phyloP scores from a whole-genome alignment of 345 rosid genomes.

The Barbarea vulgaris region DNA sequence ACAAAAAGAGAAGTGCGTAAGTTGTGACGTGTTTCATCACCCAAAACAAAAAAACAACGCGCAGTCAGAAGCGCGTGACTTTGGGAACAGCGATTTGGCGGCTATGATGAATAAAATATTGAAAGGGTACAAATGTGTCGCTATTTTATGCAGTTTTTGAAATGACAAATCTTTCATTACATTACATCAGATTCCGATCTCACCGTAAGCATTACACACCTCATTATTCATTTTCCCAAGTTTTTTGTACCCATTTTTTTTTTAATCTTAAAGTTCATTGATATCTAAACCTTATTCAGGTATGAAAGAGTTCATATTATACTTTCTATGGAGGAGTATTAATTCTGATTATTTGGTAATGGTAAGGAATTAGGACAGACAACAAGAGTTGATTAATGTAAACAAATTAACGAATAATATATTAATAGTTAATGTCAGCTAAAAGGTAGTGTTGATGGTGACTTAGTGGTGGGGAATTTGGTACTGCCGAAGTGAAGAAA shows the following conservation, averaged over 20 bases:
- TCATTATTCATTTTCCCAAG: neutral
- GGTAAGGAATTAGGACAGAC: neutral
- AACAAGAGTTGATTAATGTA: too few species aligned
- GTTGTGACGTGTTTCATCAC: neutral
- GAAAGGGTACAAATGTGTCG: neutral
- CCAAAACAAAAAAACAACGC: constrained; percentile 11
- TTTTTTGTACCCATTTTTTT: neutral
- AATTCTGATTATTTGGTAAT: neutral
- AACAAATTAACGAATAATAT: neutral
- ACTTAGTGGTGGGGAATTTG: constrained; percentile 15
- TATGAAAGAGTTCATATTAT: neutral
- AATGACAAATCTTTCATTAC: neutral
- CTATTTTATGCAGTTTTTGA: neutral
- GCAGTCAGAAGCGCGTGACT: constrained; percentile 17
- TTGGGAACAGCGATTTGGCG: constrained; percentile 25
- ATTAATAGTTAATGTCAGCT: constrained; percentile 9
- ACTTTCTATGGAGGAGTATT: neutral
- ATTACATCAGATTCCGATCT: neutral
- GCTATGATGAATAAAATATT: neutral
- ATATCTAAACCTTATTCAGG: neutral
- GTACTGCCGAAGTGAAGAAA: neutral
- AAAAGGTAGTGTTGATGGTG: constrained; percentile 25
- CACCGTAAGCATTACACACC: neutral
- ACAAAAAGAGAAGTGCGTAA: neutral
- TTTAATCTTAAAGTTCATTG: neutral